phyloP scores from a whole-genome alignment of 2,329 filamentous ascomycete genomes.

The Thielaviopsis populi region DNA sequence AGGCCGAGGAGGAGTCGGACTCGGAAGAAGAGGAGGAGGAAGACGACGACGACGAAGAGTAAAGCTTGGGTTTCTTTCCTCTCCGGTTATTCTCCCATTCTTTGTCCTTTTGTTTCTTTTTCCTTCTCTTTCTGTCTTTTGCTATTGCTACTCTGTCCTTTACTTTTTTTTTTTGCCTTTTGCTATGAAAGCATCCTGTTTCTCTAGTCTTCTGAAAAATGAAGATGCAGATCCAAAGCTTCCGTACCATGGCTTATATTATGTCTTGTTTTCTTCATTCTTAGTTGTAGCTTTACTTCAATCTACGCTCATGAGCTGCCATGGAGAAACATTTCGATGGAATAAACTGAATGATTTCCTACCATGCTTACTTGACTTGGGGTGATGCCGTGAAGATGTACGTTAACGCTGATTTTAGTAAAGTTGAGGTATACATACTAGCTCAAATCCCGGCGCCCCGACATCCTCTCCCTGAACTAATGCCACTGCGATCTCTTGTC shows the following conservation, averaged over 20 bases:
- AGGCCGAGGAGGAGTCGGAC: slow-evolving; percentile 47
- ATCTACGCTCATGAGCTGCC: too few relatives aligned
- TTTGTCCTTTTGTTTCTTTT: too few relatives aligned
- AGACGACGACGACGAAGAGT: slow-evolving; percentile 8
- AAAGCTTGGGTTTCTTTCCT: background rate
- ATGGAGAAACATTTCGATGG: background rate
- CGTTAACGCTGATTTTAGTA: background rate
- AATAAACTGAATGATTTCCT: background rate
- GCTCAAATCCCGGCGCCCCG: background rate
- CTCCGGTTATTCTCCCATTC: background rate
- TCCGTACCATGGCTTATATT: background rate
- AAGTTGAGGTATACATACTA: background rate
- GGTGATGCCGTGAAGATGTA: background rate
- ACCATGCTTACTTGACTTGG: background rate
- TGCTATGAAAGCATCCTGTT: background rate
- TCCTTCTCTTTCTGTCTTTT: background rate
- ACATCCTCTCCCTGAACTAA: background rate
- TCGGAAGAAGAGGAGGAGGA: slow-evolving; percentile 40
- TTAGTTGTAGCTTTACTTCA: background rate
- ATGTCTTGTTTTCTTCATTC: background rate
- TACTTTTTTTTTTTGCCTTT: background rate
- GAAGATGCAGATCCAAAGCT: background rate
- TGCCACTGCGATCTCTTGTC: background rate
- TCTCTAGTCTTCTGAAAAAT: background rate
- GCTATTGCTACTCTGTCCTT: background rate